Percentiles rank a stretch among this genome's conserved stretches.
Conservation (phyloP, 371 early-diverging fungal species). For the Conidiobolus incongruus region DNA sequence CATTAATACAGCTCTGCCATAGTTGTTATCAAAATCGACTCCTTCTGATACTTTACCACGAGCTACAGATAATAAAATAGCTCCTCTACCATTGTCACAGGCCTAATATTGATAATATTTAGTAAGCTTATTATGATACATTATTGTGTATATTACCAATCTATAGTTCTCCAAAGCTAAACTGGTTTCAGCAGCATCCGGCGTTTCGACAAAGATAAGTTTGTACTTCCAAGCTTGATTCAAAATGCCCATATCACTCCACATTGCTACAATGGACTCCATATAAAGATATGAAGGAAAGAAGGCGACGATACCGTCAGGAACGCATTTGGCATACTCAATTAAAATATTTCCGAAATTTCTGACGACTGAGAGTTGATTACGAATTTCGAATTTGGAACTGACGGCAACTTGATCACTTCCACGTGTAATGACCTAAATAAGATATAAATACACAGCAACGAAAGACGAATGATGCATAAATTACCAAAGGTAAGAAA, state of each 20-base stretch:
- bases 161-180: constrained; percentile 92
- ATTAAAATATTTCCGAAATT: constrained; percentile 97
- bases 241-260: constrained; percentile 94
- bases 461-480: too few species aligned
- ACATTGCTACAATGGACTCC: constrained; percentile 97
- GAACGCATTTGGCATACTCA: constrained; percentile 84
- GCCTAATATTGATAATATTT: too few species aligned
- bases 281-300: constrained; percentile 98
- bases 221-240: constrained; percentile 93
- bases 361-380: constrained; percentile 96
- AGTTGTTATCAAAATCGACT: constrained; percentile 98
- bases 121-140: too few species aligned
- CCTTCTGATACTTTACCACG: constrained; percentile 99
- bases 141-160: constrained; percentile 17
- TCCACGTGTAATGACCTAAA: constrained; percentile 84
- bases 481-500: constrained; percentile 92
- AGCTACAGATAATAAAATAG: constrained; percentile 96
- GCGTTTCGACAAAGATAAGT: constrained; percentile 97
- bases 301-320: constrained; percentile 98
- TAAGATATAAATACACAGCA: too few species aligned
- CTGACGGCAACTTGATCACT: constrained; percentile 94
- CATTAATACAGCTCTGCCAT: constrained; percentile 96
- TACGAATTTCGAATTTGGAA: constrained; percentile 92
- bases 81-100: constrained; percentile 98
- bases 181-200: constrained; percentile 96